Evolutionary conservation across 176 grass and related monocot genomes (phyloP).

Genomic region (Oryza officinalis): DNA sequence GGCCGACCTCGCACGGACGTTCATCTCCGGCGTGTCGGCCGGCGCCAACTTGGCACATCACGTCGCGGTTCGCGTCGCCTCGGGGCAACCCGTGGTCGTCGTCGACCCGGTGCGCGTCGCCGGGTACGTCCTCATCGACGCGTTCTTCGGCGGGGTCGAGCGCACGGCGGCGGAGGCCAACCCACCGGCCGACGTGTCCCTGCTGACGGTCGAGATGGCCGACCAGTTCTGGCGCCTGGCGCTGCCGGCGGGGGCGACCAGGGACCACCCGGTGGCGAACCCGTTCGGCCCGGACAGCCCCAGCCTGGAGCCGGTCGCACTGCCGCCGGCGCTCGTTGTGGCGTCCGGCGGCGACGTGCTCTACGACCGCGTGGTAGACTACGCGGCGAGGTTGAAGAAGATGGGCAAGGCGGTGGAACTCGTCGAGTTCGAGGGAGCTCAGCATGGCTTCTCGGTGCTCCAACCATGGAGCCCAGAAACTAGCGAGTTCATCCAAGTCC

Average conservation of each 20-base stretch:
- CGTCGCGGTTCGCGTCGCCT: not conserved
- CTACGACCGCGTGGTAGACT: slow-evolving; percentile 43
- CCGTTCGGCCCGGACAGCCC: slow-evolving; percentile 57
- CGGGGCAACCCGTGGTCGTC: not conserved
- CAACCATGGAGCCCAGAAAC: not conserved
- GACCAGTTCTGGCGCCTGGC: slow-evolving; percentile 63
- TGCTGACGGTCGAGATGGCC: slow-evolving; percentile 33
- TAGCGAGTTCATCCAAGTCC: no score
- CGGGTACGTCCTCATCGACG: slow-evolving; percentile 46
- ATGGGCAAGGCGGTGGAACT: slow-evolving; percentile 60
- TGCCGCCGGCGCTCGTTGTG: slow-evolving; percentile 55
- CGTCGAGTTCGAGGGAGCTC: slow-evolving; percentile 43
- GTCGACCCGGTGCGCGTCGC: slow-evolving; percentile 12
- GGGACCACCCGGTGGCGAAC: slow-evolving; percentile 63
- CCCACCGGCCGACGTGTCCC: slow-evolving; percentile 35
- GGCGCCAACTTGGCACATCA: slow-evolving; percentile 36
- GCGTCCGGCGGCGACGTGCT: slow-evolving; percentile 50
- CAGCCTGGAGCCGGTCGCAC: not conserved
- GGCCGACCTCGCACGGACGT: slow-evolving; percentile 6
- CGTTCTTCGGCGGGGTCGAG: slow-evolving; percentile 47
- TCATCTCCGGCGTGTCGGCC: slow-evolving; percentile 21
- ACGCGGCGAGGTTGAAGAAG: slow-evolving; percentile 50
- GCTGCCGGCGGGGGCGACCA: slow-evolving; percentile 44
- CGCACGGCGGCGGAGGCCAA: slow-evolving; percentile 41
- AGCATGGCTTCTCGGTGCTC: slow-evolving; percentile 64